phyloP scores from a whole-genome alignment of 78 protist species.

The Chrysochromulina tobinii region DNA sequence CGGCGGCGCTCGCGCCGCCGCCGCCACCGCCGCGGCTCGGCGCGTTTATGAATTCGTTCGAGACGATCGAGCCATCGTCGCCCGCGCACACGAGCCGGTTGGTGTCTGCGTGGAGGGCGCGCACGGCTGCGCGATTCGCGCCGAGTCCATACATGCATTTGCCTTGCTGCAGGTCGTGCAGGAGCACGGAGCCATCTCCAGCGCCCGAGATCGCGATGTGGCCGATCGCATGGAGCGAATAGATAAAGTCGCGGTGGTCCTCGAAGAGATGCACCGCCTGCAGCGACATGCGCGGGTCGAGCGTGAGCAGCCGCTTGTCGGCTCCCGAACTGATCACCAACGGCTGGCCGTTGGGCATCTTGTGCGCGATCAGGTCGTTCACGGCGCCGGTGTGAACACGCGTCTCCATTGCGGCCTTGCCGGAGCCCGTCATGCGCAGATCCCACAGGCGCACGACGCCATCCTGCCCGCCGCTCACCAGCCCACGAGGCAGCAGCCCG shows the following conservation, averaged over 20 bases:
- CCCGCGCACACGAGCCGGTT: constrained; percentile 19
- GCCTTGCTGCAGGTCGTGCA: constrained; percentile 10
- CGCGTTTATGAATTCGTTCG: neutral
- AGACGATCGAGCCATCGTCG: constrained; percentile 35
- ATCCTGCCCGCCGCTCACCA: constrained; percentile 18
- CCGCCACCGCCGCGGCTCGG: too few species aligned
- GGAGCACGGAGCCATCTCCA: constrained; percentile 32
- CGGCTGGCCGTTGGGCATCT: neutral
- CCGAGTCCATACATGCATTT: constrained; percentile 8
- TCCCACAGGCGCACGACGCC: constrained; percentile 12
- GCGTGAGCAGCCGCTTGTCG: neutral
- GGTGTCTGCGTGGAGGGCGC: neutral
- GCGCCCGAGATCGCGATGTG: neutral
- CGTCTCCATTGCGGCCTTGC: neutral
- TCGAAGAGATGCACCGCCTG: neutral
- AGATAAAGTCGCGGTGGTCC: constrained; percentile 11
- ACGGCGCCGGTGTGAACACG: neutral
- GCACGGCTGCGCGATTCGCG: constrained; percentile 25
- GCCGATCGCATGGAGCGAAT: constrained; percentile 4
- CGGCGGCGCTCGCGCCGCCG: neutral
- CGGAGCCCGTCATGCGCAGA: neutral
- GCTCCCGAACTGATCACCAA: constrained; percentile 13
- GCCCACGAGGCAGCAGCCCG: neutral
- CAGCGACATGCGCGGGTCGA: constrained; percentile 6
- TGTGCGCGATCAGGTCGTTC: neutral